Evolutionary conservation across 2,329 filamentous ascomycete species (phyloP).

Genomic region (Aspergillus novofumigatus): DNA sequence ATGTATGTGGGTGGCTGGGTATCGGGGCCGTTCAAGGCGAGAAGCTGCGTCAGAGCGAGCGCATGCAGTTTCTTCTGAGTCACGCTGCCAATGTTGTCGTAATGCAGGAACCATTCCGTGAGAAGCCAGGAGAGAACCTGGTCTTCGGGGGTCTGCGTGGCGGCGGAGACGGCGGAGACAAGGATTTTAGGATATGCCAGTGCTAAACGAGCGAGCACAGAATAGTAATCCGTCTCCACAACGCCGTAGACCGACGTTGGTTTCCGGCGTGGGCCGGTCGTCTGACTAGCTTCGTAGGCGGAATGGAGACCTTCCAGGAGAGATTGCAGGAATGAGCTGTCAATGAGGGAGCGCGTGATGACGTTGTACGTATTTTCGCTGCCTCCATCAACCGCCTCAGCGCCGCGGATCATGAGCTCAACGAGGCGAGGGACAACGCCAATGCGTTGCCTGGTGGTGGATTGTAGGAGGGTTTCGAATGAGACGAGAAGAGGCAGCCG

Average conservation of each 20-base stretch:
- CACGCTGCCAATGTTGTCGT: constrained; percentile 45
- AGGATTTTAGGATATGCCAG: constrained; percentile 69
- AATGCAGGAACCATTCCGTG: constrained; percentile 47
- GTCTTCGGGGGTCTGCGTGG: constrained; percentile 31
- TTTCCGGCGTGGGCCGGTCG: constrained; percentile 72
- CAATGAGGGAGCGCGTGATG: constrained; percentile 63
- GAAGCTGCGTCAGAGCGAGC: constrained; percentile 44
- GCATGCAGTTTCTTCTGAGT: constrained; percentile 46
- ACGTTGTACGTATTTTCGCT: constrained; percentile 54
- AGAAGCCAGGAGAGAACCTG: constrained; percentile 41
- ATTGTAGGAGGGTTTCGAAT: constrained; percentile 37
- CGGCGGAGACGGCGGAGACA: constrained; percentile 46
- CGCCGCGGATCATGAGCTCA: constrained; percentile 62
- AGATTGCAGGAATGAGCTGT: constrained; percentile 58
- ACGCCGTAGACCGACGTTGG: constrained; percentile 66
- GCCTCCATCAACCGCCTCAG: constrained; percentile 57
- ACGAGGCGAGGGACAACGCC: constrained; percentile 47
- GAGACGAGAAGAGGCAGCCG: constrained; percentile 35
- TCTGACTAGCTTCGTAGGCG: constrained; percentile 70
- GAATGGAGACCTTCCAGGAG: constrained; percentile 65
- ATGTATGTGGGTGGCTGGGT: constrained; percentile 38
- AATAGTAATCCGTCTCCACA: constrained; percentile 80
- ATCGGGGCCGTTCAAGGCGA: constrained; percentile 34
- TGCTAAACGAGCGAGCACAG: constrained; percentile 73
- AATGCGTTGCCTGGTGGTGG: constrained; percentile 36